A percentile compares a stretch with the other conserved stretches of the same genome.
Evolutionary conservation across 2,329 filamentous ascomycete species (phyloP).

Genomic region (Domatiomyces catenatus): DNA sequence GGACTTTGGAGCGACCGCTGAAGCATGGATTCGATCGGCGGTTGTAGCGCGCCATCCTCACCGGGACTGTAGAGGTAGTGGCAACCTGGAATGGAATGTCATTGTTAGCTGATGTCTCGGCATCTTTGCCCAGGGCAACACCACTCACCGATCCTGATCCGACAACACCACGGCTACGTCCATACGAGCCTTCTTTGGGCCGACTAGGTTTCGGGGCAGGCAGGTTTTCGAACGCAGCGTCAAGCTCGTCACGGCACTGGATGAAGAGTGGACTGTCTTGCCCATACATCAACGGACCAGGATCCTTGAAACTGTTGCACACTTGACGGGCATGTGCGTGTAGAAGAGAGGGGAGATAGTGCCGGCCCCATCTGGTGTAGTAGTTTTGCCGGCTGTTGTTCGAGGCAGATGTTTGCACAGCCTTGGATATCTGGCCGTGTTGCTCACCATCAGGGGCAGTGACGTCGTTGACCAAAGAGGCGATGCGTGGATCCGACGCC

Average conservation of each 20-base stretch:
- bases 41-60: constrained; percentile 34
- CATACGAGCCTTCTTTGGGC: not conserved
- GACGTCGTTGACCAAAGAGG: not conserved
- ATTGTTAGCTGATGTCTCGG: not conserved
- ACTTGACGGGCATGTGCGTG: constrained; percentile 42
- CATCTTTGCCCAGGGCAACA: not conserved
- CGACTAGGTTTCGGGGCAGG: constrained; percentile 17
- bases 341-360: constrained; percentile 43
- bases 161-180: not conserved
- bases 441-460: not conserved
- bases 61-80: not conserved
- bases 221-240: constrained; percentile 27
- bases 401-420: constrained; percentile 3
- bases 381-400: constrained; percentile 15
- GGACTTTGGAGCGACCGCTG: constrained; percentile 34
- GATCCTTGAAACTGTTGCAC: constrained; percentile 49
- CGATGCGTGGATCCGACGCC: not conserved
- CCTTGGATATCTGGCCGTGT: constrained; percentile 10
- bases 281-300: constrained; percentile 42
- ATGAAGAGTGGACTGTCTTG: constrained; percentile 37
- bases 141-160: not conserved
- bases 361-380: constrained; percentile 39
- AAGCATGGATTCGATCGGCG: constrained; percentile 36
- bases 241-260: constrained; percentile 35
- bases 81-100: constrained; percentile 1